Conservation (phyloP, 805 yeast species). For the Monosporozyma solicola region DNA sequence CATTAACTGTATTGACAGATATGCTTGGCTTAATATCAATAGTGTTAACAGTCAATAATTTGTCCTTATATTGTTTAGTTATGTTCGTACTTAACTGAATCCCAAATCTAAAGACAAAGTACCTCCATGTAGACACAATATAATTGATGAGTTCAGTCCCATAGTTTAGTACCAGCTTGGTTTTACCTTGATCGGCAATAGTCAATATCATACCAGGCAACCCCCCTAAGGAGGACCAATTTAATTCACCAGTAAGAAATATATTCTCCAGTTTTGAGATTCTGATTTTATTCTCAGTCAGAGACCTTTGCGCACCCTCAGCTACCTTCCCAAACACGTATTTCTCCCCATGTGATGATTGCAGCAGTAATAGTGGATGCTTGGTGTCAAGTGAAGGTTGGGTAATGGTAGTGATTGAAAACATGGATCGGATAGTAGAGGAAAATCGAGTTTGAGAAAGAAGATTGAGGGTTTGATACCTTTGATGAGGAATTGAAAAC, state of each 20-base stretch:
- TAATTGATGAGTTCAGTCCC: constrained; percentile 43
- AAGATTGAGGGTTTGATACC: not conserved
- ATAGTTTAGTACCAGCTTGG: constrained; percentile 45
- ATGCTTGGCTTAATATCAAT: constrained; percentile 15
- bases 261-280: constrained; percentile 53
- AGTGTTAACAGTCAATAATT: constrained; percentile 29
- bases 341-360: constrained; percentile 30
- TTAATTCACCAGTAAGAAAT: constrained; percentile 68
- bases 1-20: not conserved
- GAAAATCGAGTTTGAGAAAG: not conserved
- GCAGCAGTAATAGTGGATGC: constrained; percentile 48
- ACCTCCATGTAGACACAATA: constrained; percentile 73
- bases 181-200: constrained; percentile 65
- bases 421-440: constrained; percentile 30
- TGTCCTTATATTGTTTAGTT: constrained; percentile 18
- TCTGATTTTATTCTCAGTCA: constrained; percentile 51
- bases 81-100: constrained; percentile 37
- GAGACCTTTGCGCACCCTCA: constrained; percentile 77
- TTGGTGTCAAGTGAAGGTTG: constrained; percentile 56
- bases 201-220: constrained; percentile 84
- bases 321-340: constrained; percentile 72
- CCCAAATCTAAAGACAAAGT: constrained; percentile 75
- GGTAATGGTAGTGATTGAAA: constrained; percentile 41
- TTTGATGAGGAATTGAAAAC: not conserved
- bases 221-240: constrained; percentile 83